A percentile compares a stretch with the other conserved stretches of the same genome.
Evolutionary conservation across 495 filamentous ascomycete species (phyloP).

Genomic region (Terfezia boudieri): DNA sequence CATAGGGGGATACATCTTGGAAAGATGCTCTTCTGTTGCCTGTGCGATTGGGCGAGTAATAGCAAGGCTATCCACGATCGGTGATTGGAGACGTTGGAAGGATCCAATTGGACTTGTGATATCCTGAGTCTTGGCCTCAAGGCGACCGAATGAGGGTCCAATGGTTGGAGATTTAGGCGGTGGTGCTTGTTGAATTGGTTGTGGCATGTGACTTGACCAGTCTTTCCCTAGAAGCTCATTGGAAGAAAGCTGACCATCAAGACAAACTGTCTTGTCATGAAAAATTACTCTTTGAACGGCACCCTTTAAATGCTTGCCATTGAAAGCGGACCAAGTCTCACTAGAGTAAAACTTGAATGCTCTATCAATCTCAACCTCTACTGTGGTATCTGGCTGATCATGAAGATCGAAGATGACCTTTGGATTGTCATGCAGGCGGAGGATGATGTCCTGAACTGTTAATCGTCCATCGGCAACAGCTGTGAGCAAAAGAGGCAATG

Average conservation of each 20-base stretch:
- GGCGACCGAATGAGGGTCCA: not conserved
- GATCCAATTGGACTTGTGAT: slow-evolving; percentile 8
- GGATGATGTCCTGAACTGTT: slow-evolving; percentile 49
- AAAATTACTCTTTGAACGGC: slow-evolving; percentile 61
- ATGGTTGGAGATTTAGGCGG: slow-evolving; percentile 26
- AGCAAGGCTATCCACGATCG: not conserved
- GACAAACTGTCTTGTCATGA: slow-evolving; percentile 50
- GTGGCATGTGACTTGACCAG: slow-evolving; percentile 48
- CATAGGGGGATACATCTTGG: slow-evolving; percentile 5
- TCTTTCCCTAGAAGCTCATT: slow-evolving; percentile 42
- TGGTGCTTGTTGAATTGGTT: slow-evolving; percentile 28
- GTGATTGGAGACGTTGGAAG: not conserved
- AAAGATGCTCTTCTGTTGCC: slow-evolving; percentile 6
- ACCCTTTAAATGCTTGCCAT: slow-evolving; percentile 45
- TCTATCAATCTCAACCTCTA: slow-evolving; percentile 50
- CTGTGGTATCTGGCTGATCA: slow-evolving; percentile 48
- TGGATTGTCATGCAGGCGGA: slow-evolving; percentile 55
- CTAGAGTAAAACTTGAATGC: slow-evolving; percentile 21
- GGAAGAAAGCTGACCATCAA: slow-evolving; percentile 42
- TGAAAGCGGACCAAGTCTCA: slow-evolving; percentile 54
- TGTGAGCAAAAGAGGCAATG: slow-evolving; percentile 55
- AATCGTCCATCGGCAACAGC: slow-evolving; percentile 55
- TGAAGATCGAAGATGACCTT: slow-evolving; percentile 74
- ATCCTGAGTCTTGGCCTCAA: slow-evolving; percentile 16
- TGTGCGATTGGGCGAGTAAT: not conserved